phyloP scores from a whole-genome alignment of 139 green algal genomes.

The Volvox reticuliferus region DNA sequence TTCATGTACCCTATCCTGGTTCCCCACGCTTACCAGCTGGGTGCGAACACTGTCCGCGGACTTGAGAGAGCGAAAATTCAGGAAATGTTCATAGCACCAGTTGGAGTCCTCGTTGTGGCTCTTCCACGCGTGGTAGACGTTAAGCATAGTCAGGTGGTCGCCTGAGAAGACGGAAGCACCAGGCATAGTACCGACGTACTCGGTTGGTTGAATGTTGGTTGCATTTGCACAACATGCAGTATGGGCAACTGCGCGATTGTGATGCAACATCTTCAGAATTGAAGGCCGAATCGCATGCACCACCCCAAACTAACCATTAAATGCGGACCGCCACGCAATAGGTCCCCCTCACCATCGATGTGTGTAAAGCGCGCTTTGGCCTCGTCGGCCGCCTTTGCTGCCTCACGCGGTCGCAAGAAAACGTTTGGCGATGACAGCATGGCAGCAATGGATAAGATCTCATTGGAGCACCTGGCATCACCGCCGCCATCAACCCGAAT shows the following conservation, averaged over 20 bases:
- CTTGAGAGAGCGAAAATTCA: slow-evolving; percentile 95
- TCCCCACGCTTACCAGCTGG: slow-evolving; percentile 86
- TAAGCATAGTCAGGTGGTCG: slow-evolving; percentile 98
- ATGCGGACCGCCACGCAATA: no score
- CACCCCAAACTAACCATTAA: no score
- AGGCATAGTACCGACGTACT: no score
- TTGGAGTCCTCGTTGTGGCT: slow-evolving; percentile 84
- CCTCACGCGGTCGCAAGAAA: slow-evolving; percentile 95
- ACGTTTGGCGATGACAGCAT: slow-evolving; percentile 97
- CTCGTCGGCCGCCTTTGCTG: slow-evolving; percentile 92
- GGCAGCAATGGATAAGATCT: slow-evolving; percentile 96
- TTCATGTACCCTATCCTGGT: no score
- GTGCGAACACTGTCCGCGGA: slow-evolving; percentile 94
- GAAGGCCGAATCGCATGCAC: no score
- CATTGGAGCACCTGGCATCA: slow-evolving; percentile 94
- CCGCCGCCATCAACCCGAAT: slow-evolving; percentile 7
- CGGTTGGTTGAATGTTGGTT: no score
- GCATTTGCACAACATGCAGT: no score
- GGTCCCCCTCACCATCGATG: slow-evolving; percentile 80
- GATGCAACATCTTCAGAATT: no score
- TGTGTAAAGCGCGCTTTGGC: slow-evolving; percentile 96
- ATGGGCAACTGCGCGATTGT: no score
- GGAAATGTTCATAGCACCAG: slow-evolving; percentile 98
- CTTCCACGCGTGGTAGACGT: slow-evolving; percentile 99
- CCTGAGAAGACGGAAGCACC: slow-evolving; percentile 57